Evolutionary conservation across 257 asterid species (phyloP).

Genomic region (Gentiana macrophylla): DNA sequence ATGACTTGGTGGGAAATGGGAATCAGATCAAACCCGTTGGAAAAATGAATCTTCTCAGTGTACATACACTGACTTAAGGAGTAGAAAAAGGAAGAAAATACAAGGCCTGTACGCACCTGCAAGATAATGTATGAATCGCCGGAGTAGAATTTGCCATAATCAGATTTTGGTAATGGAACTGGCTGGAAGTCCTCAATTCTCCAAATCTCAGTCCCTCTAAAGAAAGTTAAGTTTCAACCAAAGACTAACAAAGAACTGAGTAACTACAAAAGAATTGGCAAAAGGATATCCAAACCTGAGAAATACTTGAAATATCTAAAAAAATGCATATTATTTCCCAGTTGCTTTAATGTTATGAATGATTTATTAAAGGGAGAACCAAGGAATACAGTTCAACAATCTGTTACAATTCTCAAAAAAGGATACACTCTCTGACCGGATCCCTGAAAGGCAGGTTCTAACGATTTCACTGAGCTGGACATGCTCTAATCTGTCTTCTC

Average conservation of each 20-base stretch:
- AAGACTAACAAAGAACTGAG: slow-evolving; percentile 5
- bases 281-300: slow-evolving; percentile 1
- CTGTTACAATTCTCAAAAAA: slow-evolving; percentile 13
- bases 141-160: slow-evolving; percentile 76
- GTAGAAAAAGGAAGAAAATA: not conserved
- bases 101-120: slow-evolving; percentile 38
- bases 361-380: not conserved
- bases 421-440: slow-evolving; percentile 86
- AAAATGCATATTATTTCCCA: not conserved
- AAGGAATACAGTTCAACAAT: not conserved
- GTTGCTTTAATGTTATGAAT: not conserved
- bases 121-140: slow-evolving; percentile 83
- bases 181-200: slow-evolving; percentile 87
- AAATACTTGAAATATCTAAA: not conserved
- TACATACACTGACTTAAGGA: not conserved
- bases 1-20: no score
- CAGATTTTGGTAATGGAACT: slow-evolving; percentile 76
- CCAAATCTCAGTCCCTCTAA: slow-evolving; percentile 86
- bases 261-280: not conserved
- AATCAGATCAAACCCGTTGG: no score
- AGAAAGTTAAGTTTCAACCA: slow-evolving; percentile 31
- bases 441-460: slow-evolving; percentile 92
- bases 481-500: slow-evolving; percentile 27
- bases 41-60: no score
- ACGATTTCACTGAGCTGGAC: slow-evolving; percentile 49